phyloP scores from a whole-genome alignment of 1,284 basidiomycete species.

The Paramarasmius palmivorus region DNA sequence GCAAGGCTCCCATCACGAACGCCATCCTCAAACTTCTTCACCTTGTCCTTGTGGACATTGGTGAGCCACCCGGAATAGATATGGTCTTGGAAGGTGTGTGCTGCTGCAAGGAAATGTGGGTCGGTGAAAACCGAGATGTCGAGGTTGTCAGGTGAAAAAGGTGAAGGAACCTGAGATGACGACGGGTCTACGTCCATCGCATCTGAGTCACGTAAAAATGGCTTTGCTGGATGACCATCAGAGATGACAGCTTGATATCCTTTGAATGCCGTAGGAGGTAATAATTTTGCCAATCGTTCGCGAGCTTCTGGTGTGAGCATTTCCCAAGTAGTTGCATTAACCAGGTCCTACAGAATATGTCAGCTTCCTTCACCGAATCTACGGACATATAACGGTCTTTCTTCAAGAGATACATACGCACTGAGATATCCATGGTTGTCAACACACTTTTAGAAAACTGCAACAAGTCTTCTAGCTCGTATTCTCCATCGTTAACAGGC shows the following conservation, averaged over 20 bases:
- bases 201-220: slow-evolving; percentile 12
- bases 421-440: slow-evolving; percentile 50
- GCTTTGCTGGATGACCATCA: slow-evolving; percentile 39
- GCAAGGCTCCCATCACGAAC: slow-evolving; percentile 44
- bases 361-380: neutral
- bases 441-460: slow-evolving; percentile 52
- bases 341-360: slow-evolving; percentile 39
- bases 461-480: slow-evolving; percentile 35
- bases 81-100: slow-evolving; percentile 61
- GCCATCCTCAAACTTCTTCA: slow-evolving; percentile 41
- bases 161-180: neutral
- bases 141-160: slow-evolving; percentile 21
- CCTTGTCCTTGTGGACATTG: slow-evolving; percentile 40
- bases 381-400: slow-evolving; percentile 11
- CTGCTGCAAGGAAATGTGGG: slow-evolving; percentile 52
- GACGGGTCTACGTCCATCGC: slow-evolving; percentile 30
- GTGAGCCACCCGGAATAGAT: slow-evolving; percentile 53
- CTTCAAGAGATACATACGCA: slow-evolving; percentile 31
- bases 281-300: slow-evolving; percentile 36
- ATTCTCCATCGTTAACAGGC: neutral
- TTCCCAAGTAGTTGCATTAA: slow-evolving; percentile 51
- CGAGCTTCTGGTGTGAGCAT: slow-evolving; percentile 48
- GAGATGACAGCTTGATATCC: slow-evolving; percentile 36
- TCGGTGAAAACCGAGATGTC: slow-evolving; percentile 49
- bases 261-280: slow-evolving; percentile 53